These are phyloP conservation scores for Actinomortierella ambigua DNA, from an alignment of 371 early-diverging fungal genomes.

Conservation along the genomic window DNA sequence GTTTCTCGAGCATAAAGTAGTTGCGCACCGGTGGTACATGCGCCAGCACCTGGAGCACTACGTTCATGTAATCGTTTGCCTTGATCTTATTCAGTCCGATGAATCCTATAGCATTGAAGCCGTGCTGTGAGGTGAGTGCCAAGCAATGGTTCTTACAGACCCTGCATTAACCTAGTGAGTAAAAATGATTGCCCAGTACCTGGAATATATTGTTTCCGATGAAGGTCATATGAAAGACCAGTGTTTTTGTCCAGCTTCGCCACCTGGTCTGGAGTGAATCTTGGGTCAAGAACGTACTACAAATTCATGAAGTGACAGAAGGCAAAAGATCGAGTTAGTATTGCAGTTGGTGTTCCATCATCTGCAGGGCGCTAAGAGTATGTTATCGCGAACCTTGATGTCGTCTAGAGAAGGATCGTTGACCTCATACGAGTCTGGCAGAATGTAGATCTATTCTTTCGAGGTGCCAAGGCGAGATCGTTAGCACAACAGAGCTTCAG, in stretches of 20 bases:
- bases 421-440: constrained; percentile 96
- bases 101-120: constrained; percentile 63
- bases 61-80: constrained; percentile 96
- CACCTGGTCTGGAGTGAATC: constrained; percentile 77
- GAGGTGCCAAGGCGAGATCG: no score
- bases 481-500: not conserved
- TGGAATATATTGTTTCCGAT: constrained; percentile 86
- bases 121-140: no score
- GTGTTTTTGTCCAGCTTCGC: constrained; percentile 64
- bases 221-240: constrained; percentile 79
- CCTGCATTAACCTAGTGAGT: not conserved
- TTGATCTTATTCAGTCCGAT: constrained; percentile 96
- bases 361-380: not conserved
- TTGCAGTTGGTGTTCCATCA: not conserved
- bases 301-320: not conserved
- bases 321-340: not conserved
- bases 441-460: constrained; percentile 72
- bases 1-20: constrained; percentile 75
- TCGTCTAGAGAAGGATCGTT: constrained; percentile 87
- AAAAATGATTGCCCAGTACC: constrained; percentile 49
- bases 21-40: constrained; percentile 91
- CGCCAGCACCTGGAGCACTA: constrained; percentile 87
- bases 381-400: constrained; percentile 69
- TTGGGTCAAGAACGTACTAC: constrained; percentile 86
- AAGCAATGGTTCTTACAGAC: not conserved